These are phyloP conservation scores for Glycine tomentella DNA, from an alignment of 306 rosid species.

Conservation along the genomic window DNA sequence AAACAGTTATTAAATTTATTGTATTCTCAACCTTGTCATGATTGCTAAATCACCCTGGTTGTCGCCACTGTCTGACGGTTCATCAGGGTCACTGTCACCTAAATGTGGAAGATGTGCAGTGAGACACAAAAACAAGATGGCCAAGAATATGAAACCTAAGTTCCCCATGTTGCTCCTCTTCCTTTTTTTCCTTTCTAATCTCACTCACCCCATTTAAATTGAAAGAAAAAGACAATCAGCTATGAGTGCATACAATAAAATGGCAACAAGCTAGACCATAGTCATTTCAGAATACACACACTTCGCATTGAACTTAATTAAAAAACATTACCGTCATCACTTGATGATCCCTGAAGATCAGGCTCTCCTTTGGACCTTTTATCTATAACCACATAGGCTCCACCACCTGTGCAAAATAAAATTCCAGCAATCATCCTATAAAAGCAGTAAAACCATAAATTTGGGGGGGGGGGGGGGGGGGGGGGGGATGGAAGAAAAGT, in stretches of 20 bases:
- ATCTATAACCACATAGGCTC: slow-evolving; percentile 92
- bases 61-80: slow-evolving; percentile 62
- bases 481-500: slow-evolving; percentile 16
- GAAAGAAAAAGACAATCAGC: not conserved
- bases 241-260: slow-evolving; percentile 17
- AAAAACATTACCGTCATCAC: slow-evolving; percentile 75
- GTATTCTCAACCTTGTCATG: slow-evolving; percentile 68
- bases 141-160: slow-evolving; percentile 33
- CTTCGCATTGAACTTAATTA: slow-evolving; percentile 33
- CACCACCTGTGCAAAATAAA: slow-evolving; percentile 67
- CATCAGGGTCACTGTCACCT: slow-evolving; percentile 88
- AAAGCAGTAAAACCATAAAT: slow-evolving; percentile 10
- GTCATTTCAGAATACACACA: slow-evolving; percentile 28
- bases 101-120: slow-evolving; percentile 57
- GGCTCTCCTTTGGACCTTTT: slow-evolving; percentile 70
- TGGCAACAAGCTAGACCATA: slow-evolving; percentile 22
- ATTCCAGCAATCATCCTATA: slow-evolving; percentile 26
- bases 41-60: slow-evolving; percentile 60
- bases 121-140: slow-evolving; percentile 40
- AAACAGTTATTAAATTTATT: slow-evolving; percentile 27
- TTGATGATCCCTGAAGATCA: slow-evolving; percentile 74
- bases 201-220: slow-evolving; percentile 31
- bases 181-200: slow-evolving; percentile 19
- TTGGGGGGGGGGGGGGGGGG: no score
- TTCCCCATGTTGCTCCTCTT: slow-evolving; percentile 11